phyloP scores from a whole-genome alignment of 1,284 basidiomycete species.

The Peniophora sp. region DNA sequence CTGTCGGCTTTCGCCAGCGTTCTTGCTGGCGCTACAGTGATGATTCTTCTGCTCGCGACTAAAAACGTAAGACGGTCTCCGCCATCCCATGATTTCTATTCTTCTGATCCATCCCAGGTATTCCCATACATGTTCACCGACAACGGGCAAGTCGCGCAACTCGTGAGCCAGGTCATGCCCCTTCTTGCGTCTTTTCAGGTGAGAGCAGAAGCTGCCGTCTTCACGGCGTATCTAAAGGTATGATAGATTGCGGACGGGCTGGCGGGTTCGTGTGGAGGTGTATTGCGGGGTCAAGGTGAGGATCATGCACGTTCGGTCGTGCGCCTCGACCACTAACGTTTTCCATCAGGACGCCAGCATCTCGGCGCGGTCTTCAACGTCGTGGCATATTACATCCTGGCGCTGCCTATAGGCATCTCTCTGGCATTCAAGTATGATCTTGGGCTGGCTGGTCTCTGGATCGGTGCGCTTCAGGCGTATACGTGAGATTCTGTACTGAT shows the following conservation, averaged over 20 bases:
- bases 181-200: conserved; percentile 76
- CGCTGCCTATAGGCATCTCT: conserved; percentile 62
- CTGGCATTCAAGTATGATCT: conserved; percentile 50
- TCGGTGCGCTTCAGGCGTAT: conserved; percentile 27
- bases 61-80: conserved; percentile 37
- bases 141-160: conserved; percentile 47
- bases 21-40: conserved; percentile 47
- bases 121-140: conserved; percentile 68
- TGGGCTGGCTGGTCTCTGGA: conserved; percentile 65
- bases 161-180: conserved; percentile 70
- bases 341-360: conserved; percentile 53
- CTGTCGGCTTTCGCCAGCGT: conserved; percentile 58
- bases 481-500: not conserved
- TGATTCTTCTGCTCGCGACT: conserved; percentile 47
- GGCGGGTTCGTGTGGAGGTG: conserved; percentile 66
- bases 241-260: conserved; percentile 57
- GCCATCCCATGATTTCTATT: conserved; percentile 1
- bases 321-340: not conserved
- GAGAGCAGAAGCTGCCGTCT: conserved; percentile 5
- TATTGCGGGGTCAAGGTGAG: conserved; percentile 59
- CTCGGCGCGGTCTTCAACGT: conserved; percentile 69
- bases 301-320: not conserved
- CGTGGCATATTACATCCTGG: conserved; percentile 70
- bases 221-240: not conserved
- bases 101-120: conserved; percentile 23